phyloP scores from a whole-genome alignment of 805 yeast species.

The Pichia kluyveri region DNA sequence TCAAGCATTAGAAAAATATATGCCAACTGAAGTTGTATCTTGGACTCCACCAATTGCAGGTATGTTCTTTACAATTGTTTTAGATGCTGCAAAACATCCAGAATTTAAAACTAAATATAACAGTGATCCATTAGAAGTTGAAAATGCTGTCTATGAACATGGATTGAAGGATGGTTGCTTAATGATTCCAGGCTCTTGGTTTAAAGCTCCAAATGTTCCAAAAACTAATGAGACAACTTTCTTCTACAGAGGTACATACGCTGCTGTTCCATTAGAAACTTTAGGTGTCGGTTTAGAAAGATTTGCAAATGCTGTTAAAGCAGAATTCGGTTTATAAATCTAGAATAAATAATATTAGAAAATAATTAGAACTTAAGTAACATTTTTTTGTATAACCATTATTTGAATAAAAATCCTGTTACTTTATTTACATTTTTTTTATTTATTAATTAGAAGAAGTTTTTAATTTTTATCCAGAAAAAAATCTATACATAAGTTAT shows the following conservation, averaged over 20 bases:
- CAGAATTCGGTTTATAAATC: constrained; percentile 38
- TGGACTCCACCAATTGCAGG: constrained; percentile 69
- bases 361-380: background rate
- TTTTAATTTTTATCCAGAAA: constrained; percentile 4
- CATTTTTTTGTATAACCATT: too few species aligned
- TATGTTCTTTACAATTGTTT: constrained; percentile 69
- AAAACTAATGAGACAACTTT: constrained; percentile 36
- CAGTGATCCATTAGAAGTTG: constrained; percentile 56
- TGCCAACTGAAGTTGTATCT: constrained; percentile 37
- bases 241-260: constrained; percentile 83
- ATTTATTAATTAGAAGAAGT: background rate
- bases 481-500: constrained; percentile 1
- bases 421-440: too few species aligned
- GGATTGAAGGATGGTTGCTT: constrained; percentile 53
- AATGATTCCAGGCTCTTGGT: constrained; percentile 83
- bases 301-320: constrained; percentile 54
- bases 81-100: constrained; percentile 79
- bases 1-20: constrained; percentile 55
- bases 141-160: constrained; percentile 51
- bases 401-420: too few species aligned
- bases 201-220: constrained; percentile 45
- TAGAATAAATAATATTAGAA: background rate
- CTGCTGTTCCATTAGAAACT: constrained; percentile 68
- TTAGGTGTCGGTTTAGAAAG: constrained; percentile 55
- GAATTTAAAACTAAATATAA: constrained; percentile 48